phyloP scores from a whole-genome alignment of 164 flowering plant species.

The Aristolochia contorta region DNA sequence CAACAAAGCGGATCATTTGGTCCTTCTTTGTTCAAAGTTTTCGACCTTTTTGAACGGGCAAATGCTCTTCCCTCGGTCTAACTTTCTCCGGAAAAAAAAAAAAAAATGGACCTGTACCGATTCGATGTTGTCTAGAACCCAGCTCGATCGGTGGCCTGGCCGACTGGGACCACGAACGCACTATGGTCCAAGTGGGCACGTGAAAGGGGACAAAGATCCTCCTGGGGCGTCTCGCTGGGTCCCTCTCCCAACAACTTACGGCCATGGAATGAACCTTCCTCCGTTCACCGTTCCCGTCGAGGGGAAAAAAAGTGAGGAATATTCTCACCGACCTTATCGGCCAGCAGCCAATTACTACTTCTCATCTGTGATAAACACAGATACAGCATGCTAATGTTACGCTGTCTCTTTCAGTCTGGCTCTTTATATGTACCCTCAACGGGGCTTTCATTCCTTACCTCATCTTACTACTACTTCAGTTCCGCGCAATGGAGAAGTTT shows the following conservation, averaged over 20 bases:
- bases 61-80: too few species aligned
- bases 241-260: neutral
- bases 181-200: conserved; percentile 4
- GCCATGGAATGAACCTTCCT: neutral
- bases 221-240: conserved; percentile 1
- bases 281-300: neutral
- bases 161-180: conserved; percentile 8
- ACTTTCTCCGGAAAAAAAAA: too few species aligned
- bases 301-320: conserved; percentile 8
- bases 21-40: too few species aligned
- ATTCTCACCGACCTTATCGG: conserved; percentile 40
- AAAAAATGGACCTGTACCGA: too few species aligned
- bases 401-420: neutral
- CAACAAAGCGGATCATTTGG: too few species aligned
- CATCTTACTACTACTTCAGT: neutral
- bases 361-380: too few species aligned
- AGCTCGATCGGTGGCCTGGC: neutral
- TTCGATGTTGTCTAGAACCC: neutral
- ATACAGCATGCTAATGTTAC: neutral
- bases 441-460: neutral
- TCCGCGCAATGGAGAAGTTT: conserved; percentile 28
- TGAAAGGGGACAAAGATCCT: conserved; percentile 14
- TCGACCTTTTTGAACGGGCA: too few species aligned
- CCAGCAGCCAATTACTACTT: conserved; percentile 15
- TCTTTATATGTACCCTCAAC: neutral